These are phyloP conservation scores for Cryptococcus maquisensis DNA, from an alignment of 1,284 basidiomycete genomes.

Conservation along the genomic window DNA sequence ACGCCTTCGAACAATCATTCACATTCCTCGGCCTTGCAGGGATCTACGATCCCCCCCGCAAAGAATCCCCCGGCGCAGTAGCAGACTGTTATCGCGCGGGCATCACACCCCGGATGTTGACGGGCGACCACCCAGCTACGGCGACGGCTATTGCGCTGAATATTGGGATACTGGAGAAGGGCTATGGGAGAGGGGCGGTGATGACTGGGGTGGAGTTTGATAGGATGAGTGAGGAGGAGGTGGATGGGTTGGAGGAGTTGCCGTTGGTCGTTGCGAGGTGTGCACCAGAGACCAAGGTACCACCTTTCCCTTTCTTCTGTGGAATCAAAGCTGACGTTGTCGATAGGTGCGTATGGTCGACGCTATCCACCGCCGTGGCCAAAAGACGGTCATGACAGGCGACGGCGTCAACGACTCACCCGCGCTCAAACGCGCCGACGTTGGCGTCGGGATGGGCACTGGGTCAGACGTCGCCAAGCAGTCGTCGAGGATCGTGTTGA, in stretches of 20 bases:
- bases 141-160: constrained; percentile 52
- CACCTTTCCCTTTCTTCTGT: background rate
- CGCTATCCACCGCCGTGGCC: constrained; percentile 54
- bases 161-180: constrained; percentile 56
- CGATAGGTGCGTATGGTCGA: constrained; percentile 56
- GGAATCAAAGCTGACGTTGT: background rate
- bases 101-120: constrained; percentile 65
- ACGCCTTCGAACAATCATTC: constrained; percentile 59
- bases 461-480: constrained; percentile 66
- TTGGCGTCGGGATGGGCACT: constrained; percentile 67
- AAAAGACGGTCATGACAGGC: constrained; percentile 51
- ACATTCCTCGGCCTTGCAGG: constrained; percentile 62
- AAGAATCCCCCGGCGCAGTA: constrained; percentile 62
- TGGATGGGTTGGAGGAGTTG: constrained; percentile 56
- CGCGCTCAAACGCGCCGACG: constrained; percentile 57
- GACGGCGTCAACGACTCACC: constrained; percentile 60
- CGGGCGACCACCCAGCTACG: constrained; percentile 53
- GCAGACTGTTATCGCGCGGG: constrained; percentile 61
- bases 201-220: constrained; percentile 63
- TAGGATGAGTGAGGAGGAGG: constrained; percentile 58
- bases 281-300: constrained; percentile 53
- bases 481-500: constrained; percentile 60
- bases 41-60: constrained; percentile 66
- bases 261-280: constrained; percentile 61
- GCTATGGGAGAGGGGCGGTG: constrained; percentile 44